Conservation (phyloP, 1,139 yeast genomes). For the Geotrichum candidum region DNA sequence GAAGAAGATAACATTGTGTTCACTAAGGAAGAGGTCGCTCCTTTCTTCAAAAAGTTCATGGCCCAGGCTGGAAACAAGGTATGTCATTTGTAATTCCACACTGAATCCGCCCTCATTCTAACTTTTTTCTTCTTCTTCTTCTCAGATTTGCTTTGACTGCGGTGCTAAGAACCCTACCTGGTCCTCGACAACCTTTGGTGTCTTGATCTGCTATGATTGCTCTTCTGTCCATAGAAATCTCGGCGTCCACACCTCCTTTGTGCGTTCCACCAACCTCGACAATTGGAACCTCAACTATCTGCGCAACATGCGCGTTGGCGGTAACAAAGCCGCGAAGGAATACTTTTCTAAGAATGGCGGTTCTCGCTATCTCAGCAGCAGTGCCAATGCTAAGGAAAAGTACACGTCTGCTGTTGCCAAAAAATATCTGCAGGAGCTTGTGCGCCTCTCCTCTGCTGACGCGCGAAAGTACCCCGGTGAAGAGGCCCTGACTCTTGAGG, state of each 20-base stretch:
- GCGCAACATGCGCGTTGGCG: slow-evolving; percentile 89
- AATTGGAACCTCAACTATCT: slow-evolving; percentile 92
- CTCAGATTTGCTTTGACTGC: slow-evolving; percentile 82
- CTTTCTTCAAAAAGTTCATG: slow-evolving; percentile 52
- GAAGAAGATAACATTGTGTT: slow-evolving; percentile 45
- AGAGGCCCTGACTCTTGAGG: slow-evolving; percentile 44
- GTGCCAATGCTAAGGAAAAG: slow-evolving; percentile 64
- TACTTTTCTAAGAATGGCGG: slow-evolving; percentile 84
- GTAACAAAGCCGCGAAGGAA: slow-evolving; percentile 67
- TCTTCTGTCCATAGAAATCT: slow-evolving; percentile 93
- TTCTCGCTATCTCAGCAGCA: slow-evolving; percentile 51
- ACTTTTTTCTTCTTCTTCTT: not conserved
- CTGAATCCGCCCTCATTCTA: not conserved
- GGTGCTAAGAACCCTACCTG: slow-evolving; percentile 95
- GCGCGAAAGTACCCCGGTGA: slow-evolving; percentile 61
- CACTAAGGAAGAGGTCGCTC: slow-evolving; percentile 55
- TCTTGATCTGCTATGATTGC: slow-evolving; percentile 93
- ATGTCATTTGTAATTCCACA: slow-evolving; percentile 1
- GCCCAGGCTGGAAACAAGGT: slow-evolving; percentile 67
- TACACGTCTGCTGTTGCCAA: slow-evolving; percentile 75
- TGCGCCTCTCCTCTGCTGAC: slow-evolving; percentile 61
- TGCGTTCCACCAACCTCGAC: slow-evolving; percentile 94
- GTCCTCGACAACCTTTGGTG: slow-evolving; percentile 98
- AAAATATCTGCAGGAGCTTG: slow-evolving; percentile 73
- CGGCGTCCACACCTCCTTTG: slow-evolving; percentile 96